Percentiles rank a stretch among this genome's conserved stretches.
Conservation (phyloP, 495 filamentous ascomycete species). For the Aspergillus taichungensis region DNA sequence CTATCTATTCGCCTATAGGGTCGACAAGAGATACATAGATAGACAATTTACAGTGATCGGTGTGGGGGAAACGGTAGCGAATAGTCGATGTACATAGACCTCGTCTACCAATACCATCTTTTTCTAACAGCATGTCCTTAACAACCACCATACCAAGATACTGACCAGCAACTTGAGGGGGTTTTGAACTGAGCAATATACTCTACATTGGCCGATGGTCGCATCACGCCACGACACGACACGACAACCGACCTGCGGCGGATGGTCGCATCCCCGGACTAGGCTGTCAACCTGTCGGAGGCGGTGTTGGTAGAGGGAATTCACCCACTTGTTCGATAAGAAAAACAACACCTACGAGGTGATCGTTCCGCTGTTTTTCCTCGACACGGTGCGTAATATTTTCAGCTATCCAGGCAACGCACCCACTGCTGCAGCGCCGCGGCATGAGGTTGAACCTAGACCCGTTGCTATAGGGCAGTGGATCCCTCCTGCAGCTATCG, state of each 20-base stretch:
- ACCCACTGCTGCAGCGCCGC: conserved; percentile 24
- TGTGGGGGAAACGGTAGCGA: too few relatives aligned
- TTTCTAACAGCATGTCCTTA: too few relatives aligned
- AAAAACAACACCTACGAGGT: conserved; percentile 23
- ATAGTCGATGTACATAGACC: conserved; percentile 34
- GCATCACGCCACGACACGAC: conserved; percentile 32
- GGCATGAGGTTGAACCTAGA: conserved; percentile 41
- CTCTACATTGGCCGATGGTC: too few relatives aligned
- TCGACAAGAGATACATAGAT: too few relatives aligned
- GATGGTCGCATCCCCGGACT: conserved; percentile 26
- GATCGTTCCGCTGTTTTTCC: conserved; percentile 41
- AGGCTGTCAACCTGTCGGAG: conserved; percentile 10
- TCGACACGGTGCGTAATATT: conserved; percentile 41
- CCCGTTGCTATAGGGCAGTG: conserved; percentile 24
- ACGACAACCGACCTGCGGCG: conserved; percentile 30
- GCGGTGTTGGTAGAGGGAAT: conserved; percentile 32
- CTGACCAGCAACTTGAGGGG: too few relatives aligned
- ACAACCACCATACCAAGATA: too few relatives aligned
- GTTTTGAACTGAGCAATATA: too few relatives aligned
- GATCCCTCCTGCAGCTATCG: conserved; percentile 17
- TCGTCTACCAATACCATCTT: conserved; percentile 30
- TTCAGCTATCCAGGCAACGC: conserved; percentile 35
- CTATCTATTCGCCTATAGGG: too few relatives aligned
- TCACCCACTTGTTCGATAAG: conserved; percentile 18
- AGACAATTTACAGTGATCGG: too few relatives aligned